Percentiles rank a stretch among this genome's conserved stretches.
Evolutionary conservation across 192 early-diverging fungal species (phyloP).

Genomic region (Backusella macrospora): DNA sequence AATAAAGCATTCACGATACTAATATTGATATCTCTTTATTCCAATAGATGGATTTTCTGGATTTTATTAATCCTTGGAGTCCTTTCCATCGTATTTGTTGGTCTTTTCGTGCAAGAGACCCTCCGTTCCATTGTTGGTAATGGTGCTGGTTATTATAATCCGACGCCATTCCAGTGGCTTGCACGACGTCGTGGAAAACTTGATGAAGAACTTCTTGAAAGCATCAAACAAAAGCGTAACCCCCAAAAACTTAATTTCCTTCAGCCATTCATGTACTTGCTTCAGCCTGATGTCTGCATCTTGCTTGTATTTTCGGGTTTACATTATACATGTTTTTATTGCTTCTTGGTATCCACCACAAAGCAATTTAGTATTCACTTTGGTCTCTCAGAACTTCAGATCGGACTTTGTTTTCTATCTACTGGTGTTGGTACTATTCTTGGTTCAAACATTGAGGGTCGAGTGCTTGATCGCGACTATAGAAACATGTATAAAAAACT

Average conservation of each 20-base stretch:
- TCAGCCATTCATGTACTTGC: not conserved
- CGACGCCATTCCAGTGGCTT: conserved; percentile 31
- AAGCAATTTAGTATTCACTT: not conserved
- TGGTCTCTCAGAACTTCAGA: not conserved
- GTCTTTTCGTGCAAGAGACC: conserved; percentile 33
- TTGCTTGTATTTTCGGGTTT: not conserved
- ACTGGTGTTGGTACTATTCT: conserved; percentile 25
- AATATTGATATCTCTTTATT: not conserved
- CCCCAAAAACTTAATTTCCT: not conserved
- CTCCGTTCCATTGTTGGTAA: conserved; percentile 29
- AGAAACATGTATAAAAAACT: not conserved
- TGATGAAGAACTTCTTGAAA: not conserved
- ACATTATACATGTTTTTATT: conserved; percentile 3
- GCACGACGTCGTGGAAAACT: not conserved
- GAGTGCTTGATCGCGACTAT: conserved; percentile 1
- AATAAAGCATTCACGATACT: not conserved
- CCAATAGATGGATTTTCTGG: conserved; percentile 47
- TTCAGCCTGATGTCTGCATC: not conserved
- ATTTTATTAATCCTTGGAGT: conserved; percentile 33
- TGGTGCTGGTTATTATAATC: conserved; percentile 32
- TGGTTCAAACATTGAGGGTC: not conserved
- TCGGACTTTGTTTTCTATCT: not conserved
- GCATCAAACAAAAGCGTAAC: not conserved
- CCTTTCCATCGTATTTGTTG: conserved; percentile 17
- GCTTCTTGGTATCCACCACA: not conserved